Conservation (phyloP, 2,329 filamentous ascomycete genomes). For the Fusarium scirpi region DNA sequence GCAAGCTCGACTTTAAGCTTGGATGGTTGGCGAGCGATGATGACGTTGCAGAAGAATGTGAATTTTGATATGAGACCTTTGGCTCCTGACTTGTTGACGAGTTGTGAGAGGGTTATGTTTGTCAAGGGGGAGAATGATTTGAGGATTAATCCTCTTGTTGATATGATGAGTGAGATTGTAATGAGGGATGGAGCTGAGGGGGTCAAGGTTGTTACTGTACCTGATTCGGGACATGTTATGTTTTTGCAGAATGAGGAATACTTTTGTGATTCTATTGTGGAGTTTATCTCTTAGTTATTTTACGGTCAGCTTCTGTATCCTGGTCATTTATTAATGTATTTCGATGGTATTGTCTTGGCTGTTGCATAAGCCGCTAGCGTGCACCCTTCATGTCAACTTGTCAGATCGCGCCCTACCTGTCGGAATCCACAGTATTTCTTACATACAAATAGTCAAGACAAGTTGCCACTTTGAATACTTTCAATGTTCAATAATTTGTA, state of each 20-base stretch:
- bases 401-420: neutral
- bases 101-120: neutral
- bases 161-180: constrained; percentile 1
- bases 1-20: constrained; percentile 7
- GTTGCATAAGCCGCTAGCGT: neutral
- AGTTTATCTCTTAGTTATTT: neutral
- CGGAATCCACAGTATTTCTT: neutral
- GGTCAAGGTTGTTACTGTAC: neutral
- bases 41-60: constrained; percentile 1
- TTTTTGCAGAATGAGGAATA: constrained; percentile 15
- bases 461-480: too few species aligned
- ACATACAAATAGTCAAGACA: neutral
- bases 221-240: neutral
- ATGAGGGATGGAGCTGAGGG: neutral
- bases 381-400: constrained; percentile 20
- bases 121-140: neutral
- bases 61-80: constrained; percentile 11
- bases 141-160: neutral
- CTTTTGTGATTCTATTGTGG: neutral
- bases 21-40: neutral
- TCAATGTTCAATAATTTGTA: too few species aligned
- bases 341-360: neutral
- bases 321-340: too few species aligned
- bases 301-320: too few species aligned
- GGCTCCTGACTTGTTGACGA: neutral